phyloP scores from a whole-genome alignment of 441 rosid species.

The Arabidopsis lyrata region DNA sequence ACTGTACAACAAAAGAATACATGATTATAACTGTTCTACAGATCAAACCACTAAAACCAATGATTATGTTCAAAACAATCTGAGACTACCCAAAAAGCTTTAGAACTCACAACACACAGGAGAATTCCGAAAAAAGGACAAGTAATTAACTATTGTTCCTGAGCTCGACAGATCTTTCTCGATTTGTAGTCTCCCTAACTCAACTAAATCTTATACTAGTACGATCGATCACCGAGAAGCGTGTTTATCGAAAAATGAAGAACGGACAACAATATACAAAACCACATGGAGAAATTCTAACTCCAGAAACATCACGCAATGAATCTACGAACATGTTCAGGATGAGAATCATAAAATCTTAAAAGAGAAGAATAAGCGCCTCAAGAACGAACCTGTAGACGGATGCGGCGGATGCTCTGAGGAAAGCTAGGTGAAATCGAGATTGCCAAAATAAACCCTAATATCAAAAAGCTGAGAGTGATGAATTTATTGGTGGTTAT shows the following conservation, averaged over 20 bases:
- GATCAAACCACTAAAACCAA: neutral
- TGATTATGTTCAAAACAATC: neutral
- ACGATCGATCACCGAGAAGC: neutral
- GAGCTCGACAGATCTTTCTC: conserved; percentile 6
- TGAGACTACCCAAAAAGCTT: neutral
- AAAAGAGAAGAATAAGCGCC: neutral
- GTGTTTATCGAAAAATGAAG: neutral
- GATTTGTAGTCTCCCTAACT: neutral
- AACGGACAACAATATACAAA: neutral
- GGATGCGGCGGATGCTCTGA: conserved; percentile 30
- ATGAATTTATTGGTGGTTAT: neutral
- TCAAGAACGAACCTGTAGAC: conserved; percentile 27
- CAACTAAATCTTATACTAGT: neutral
- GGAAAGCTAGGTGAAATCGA: conserved; percentile 9
- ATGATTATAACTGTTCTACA: neutral
- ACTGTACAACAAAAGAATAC: neutral
- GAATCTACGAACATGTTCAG: neutral
- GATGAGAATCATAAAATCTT: neutral
- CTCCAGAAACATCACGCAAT: neutral
- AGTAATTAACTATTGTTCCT: neutral
- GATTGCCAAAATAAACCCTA: conserved; percentile 27
- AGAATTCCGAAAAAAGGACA: neutral
- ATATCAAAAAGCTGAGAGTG: neutral
- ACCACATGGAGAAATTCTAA: neutral
- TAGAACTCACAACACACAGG: neutral